Evolutionary conservation across 2,329 filamentous ascomycete species (phyloP).

Genomic region (Neophaeococcomyces aloes): DNA sequence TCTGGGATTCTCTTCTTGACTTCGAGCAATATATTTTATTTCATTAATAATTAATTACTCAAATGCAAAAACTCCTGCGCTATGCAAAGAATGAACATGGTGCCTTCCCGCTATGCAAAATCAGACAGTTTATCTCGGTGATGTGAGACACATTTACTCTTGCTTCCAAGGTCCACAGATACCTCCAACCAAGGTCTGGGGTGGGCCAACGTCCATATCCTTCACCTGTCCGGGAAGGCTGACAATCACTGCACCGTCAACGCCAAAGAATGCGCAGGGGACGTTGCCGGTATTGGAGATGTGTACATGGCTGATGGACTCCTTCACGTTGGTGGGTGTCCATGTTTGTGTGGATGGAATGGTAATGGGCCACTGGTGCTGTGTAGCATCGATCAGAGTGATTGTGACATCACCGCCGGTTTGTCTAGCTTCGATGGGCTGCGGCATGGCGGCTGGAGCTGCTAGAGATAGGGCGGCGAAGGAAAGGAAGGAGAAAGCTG

Average conservation of each 20-base stretch:
- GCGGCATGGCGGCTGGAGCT: slow-evolving; percentile 1
- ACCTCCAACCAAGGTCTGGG: slow-evolving; percentile 15
- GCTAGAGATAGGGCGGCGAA: neutral
- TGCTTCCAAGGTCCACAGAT: slow-evolving; percentile 10
- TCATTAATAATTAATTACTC: too few species aligned
- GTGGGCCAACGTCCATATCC: slow-evolving; percentile 13
- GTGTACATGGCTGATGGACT: slow-evolving; percentile 12
- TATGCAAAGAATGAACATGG: too few species aligned
- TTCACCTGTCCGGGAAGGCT: slow-evolving; percentile 11
- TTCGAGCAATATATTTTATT: too few species aligned
- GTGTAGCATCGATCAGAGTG: slow-evolving; percentile 14
- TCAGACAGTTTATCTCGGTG: too few species aligned
- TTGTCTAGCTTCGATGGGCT: neutral
- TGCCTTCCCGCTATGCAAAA: too few species aligned
- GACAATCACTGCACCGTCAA: slow-evolving; percentile 13
- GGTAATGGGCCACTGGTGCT: slow-evolving; percentile 12
- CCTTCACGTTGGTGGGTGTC: slow-evolving; percentile 11
- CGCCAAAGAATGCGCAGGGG: slow-evolving; percentile 14
- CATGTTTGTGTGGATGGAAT: slow-evolving; percentile 10
- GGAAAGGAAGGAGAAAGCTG: slow-evolving; percentile 1
- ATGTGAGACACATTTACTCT: too few species aligned
- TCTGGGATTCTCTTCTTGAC: too few species aligned
- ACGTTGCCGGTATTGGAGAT: slow-evolving; percentile 7
- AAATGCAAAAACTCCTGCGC: too few species aligned
- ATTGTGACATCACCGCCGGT: neutral